Base-by-base conservation (phyloP, 108 stramenopile species). In the Stephanodiscus minutulus region DNA sequence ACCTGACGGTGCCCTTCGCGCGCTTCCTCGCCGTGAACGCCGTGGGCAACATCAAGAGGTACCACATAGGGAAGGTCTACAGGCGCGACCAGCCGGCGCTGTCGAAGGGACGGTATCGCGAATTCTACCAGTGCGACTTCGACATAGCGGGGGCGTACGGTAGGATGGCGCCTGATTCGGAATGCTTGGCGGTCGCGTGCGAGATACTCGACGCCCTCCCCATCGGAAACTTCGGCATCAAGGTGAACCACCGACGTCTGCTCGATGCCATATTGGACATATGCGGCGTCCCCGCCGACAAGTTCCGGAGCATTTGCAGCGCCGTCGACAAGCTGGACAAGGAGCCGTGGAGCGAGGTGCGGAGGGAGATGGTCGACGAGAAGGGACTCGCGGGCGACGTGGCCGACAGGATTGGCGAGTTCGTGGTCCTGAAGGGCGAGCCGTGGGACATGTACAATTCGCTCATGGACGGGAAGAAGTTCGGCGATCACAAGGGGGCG, bases 251-350 rank as follows among this genome's bases (percentile, higher is more conserved):
- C 77, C 86, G 96, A 53, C 59, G 89, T 52, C 67, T 96, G 41
- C 72, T 96, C 52, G 96, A 96, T 77, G 93, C 90, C 20, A 93
- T 96, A 54, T 74, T 97, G 25, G 96, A 95, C 33, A 72, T 97
- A 33, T 88, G 91, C 59, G 96, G 96, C 31, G 92, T 94, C 25
- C 94, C 94, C 25, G 57, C 89, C 1, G 93, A 90, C 37, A 95
- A 94, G 68, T 96, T 97, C 66, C 72, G 95, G 10, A 89, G 88
- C 27, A 96, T 97, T 46, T 97, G 96, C 61, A 89, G 88, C 50
- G 90, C 95, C 21, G 93, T 97, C 12, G 96, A 97, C 80, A 97
- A 97, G 87, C 81, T 97, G 20, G 96, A 97, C 76, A 97, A 97
- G 84, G 86, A 86, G 73, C 77, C 88, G 9, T 97, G 96, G 96